A percentile compares a stretch with the other conserved stretches of the same genome.
Conservation (phyloP, 805 yeast genomes). For the Pichia occidentalis region DNA sequence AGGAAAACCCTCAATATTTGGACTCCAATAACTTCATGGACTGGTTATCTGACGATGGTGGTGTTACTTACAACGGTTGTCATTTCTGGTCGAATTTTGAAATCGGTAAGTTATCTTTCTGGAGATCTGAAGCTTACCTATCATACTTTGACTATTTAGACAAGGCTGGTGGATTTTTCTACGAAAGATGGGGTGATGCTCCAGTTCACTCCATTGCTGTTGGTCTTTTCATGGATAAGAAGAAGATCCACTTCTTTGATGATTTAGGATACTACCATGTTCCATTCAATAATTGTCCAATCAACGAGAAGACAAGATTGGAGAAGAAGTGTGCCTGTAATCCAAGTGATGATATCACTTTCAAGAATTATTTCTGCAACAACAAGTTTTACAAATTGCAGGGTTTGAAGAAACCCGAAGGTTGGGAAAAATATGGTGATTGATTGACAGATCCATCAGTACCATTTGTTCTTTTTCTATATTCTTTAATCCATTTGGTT, state of each 20-base stretch:
- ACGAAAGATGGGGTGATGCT: conserved; percentile 94
- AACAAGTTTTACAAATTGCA: conserved; percentile 52
- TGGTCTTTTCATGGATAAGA: conserved; percentile 63
- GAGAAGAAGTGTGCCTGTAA: conserved; percentile 67
- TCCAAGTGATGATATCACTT: conserved; percentile 67
- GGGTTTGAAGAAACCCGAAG: conserved; percentile 53
- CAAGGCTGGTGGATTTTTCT: conserved; percentile 83
- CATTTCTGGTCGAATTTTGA: conserved; percentile 93
- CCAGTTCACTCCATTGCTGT: conserved; percentile 90
- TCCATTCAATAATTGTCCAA: conserved; percentile 79
- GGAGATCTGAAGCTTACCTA: conserved; percentile 66
- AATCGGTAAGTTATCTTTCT: conserved; percentile 65
- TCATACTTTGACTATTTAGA: conserved; percentile 71
- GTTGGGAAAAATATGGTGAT: conserved; percentile 59
- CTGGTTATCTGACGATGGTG: conserved; percentile 65
- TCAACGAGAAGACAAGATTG: conserved; percentile 50
- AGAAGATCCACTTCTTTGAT: conserved; percentile 70
- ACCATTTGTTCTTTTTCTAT: background rate
- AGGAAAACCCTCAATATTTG: conserved; percentile 52
- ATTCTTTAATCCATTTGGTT: no score
- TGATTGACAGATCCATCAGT: conserved; percentile 15
- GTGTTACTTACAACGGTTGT: conserved; percentile 68
- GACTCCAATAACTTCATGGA: conserved; percentile 58
- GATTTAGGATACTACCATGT: conserved; percentile 82
- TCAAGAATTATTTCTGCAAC: conserved; percentile 69